Percentiles rank a stretch among this genome's conserved stretches.
Conservation (phyloP, 2,329 filamentous ascomycete genomes). For the Xylaria sp. region DNA sequence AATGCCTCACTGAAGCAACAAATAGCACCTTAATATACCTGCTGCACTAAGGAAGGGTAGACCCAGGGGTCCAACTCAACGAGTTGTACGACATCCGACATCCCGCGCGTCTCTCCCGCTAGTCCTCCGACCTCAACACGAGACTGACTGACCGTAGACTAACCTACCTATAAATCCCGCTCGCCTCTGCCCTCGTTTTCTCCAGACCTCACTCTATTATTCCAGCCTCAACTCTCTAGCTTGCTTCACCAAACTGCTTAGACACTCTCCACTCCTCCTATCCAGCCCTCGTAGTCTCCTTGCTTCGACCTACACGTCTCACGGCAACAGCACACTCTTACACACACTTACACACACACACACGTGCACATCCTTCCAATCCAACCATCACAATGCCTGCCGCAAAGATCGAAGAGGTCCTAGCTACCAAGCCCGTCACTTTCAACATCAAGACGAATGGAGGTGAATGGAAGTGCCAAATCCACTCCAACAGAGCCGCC, state of each 20-base stretch:
- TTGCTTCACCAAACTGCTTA: not conserved
- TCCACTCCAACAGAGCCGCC: slow-evolving; percentile 49
- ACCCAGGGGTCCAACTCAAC: slow-evolving; percentile 29
- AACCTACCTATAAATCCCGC: slow-evolving; percentile 35
- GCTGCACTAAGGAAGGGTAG: slow-evolving; percentile 6
- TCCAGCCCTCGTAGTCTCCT: not conserved
- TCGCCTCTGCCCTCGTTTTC: slow-evolving; percentile 19
- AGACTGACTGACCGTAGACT: slow-evolving; percentile 8
- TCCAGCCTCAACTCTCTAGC: not conserved
- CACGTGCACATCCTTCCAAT: not conserved
- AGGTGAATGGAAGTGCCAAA: slow-evolving; percentile 49
- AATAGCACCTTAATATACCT: slow-evolving; percentile 10
- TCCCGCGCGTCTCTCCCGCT: slow-evolving; percentile 9
- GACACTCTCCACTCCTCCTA: not conserved
- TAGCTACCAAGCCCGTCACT: slow-evolving; percentile 47
- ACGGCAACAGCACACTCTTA: not conserved
- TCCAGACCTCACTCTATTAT: not conserved
- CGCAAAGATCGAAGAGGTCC: slow-evolving; percentile 45
- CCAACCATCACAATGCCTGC: slow-evolving; percentile 46
- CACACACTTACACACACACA: not conserved
- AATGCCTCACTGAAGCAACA: slow-evolving; percentile 36
- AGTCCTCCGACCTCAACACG: slow-evolving; percentile 25
- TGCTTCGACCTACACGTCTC: not conserved
- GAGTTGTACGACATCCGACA: slow-evolving; percentile 21
- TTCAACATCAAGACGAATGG: slow-evolving; percentile 50